Percentiles rank a stretch among this genome's conserved stretches.
These are phyloP conservation scores for Tylopilus subfusipes DNA, from an alignment of 768 basidiomycete genomes.

Conservation along the genomic window DNA sequence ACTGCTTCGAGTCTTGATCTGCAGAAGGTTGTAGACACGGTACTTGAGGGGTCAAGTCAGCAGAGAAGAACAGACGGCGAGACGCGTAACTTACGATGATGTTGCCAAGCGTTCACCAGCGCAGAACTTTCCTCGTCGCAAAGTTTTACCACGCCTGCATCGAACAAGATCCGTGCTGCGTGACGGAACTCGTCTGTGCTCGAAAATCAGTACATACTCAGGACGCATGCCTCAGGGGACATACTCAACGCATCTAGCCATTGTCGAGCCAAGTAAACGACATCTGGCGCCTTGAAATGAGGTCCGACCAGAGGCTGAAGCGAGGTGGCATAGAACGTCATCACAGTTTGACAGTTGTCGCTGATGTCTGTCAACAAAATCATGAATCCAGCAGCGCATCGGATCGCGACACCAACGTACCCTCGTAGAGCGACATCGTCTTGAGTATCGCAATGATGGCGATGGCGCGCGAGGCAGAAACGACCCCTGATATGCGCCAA, in stretches of 20 bases:
- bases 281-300: slow-evolving; percentile 61
- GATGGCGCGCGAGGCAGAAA: slow-evolving; percentile 68
- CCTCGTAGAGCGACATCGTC: slow-evolving; percentile 70
- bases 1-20: slow-evolving; percentile 52
- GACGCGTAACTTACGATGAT: slow-evolving; percentile 44
- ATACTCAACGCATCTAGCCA: slow-evolving; percentile 78
- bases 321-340: slow-evolving; percentile 77
- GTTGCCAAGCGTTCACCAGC: slow-evolving; percentile 62
- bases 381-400: not conserved
- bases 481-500: slow-evolving; percentile 73
- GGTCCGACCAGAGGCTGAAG: slow-evolving; percentile 59
- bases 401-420: slow-evolving; percentile 31
- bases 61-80: not conserved
- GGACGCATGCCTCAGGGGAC: slow-evolving; percentile 13
- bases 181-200: slow-evolving; percentile 67
- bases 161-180: slow-evolving; percentile 75
- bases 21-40: slow-evolving; percentile 59
- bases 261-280: slow-evolving; percentile 65
- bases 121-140: slow-evolving; percentile 61
- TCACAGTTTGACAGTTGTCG: slow-evolving; percentile 66
- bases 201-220: slow-evolving; percentile 4
- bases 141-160: slow-evolving; percentile 64
- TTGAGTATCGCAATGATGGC: slow-evolving; percentile 66
- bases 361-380: slow-evolving; percentile 49
- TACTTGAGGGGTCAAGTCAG: slow-evolving; percentile 38